Conservation (phyloP, 2,329 filamentous ascomycete genomes). For the Hirsutella minnesotensis region DNA sequence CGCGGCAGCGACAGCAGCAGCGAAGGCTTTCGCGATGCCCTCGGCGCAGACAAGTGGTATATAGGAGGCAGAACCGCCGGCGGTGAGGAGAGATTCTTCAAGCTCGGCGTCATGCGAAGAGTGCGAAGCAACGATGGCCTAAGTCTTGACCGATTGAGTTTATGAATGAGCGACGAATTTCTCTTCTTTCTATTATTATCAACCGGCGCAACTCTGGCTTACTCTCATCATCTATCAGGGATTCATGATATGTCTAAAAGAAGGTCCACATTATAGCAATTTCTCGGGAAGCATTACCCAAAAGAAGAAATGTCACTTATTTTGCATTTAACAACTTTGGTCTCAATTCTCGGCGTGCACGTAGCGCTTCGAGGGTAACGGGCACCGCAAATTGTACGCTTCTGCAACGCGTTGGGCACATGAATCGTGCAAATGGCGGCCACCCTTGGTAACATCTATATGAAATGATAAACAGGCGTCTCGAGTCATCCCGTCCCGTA, state of each 20-base stretch:
- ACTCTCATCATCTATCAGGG: not conserved
- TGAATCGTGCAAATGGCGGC: no score
- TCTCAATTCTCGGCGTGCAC: no score
- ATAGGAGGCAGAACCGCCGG: slow-evolving; percentile 64
- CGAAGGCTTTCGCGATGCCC: slow-evolving; percentile 63
- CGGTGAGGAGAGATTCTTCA: slow-evolving; percentile 75
- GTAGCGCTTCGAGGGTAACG: no score
- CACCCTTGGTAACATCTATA: no score
- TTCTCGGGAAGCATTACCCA: no score
- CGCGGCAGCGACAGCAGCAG: slow-evolving; percentile 64
- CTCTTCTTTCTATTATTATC: not conserved
- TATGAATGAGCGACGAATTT: slow-evolving; percentile 28
- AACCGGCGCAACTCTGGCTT: not conserved
- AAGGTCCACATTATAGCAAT: no score
- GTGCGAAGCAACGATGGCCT: slow-evolving; percentile 63
- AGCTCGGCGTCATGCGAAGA: slow-evolving; percentile 62
- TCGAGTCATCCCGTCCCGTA: not conserved
- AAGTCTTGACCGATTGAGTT: slow-evolving; percentile 62
- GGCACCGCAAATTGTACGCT: no score
- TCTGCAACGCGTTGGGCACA: no score
- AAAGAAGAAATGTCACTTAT: no score
- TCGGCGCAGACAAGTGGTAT: slow-evolving; percentile 69
- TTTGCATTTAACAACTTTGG: no score
- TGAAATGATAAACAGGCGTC: no score
- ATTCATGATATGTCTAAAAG: not conserved